Base-by-base conservation (phyloP, 805 yeast species). In the Hanseniaspora valbyensis region DNA sequence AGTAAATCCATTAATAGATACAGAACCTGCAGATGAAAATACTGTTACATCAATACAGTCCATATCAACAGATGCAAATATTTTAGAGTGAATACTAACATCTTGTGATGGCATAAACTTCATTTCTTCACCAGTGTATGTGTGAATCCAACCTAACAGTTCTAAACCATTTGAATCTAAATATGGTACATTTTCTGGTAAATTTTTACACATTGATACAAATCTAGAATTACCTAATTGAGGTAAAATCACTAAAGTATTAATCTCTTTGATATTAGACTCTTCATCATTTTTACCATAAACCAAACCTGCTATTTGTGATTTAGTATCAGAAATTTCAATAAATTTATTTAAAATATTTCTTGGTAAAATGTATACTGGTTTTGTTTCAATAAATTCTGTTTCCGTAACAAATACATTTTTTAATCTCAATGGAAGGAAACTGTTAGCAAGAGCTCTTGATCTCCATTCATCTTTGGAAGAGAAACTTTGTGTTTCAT, bases 61-160 rank as follows among this genome's bases (percentile, higher is more conserved):
- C 10, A 58, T 41, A 45, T 64, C 69, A 13, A 60, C 59, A 13
- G 66, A 62, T 2, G 63, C 58, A 18, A 73, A 68, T 29, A 69
- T 53, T 24, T 69, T 60, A 5, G 71, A 55, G 50, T 80, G 83
- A 0, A 78, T 74, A 2, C 83, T 72, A 14, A 86, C 76, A 56
- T 90, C 96, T 32, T 73, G 66, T 0, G 95, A 79, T 5, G 83
- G 69, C 68, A 89, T 73, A 46, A 72, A 69, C 44, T 75, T 74
- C 5, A 73, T 56, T 34, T 84, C 95, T 18, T 75, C 76, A 14
- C 34, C 43, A 1, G 82, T 72, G 62, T 82, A 87, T 0, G 96
- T 85, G 61, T 90, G 96, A n/a, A 92, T 75, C 95, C 96, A 85
- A 0, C 98, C 98, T 16, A 92, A 64, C 4, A 92, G 75, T 59